Base-by-base conservation (phyloP, 306 rosid genomes). In the Dryas drummondii region DNA sequence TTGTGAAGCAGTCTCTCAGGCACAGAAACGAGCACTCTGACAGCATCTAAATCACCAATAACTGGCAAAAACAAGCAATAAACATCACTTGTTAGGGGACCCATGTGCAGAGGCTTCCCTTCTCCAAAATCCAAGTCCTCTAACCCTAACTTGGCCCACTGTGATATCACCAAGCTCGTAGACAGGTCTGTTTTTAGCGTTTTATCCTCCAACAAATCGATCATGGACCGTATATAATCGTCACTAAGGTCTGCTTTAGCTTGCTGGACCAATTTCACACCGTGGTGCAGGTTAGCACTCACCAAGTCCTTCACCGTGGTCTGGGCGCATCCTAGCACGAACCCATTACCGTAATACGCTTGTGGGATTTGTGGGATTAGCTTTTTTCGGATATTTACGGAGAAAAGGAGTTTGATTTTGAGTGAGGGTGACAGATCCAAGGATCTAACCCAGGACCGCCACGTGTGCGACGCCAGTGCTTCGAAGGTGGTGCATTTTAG, bases 21-120 rank as follows among this genome's bases (percentile, higher is more conserved):
- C 51, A 91, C 75, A 19, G 98, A 93, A 40, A 93, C 86, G 1
- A 81, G 86, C 68, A 91, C 97, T 76, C 89, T 85, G 58, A 91
- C 87, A 6, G 90, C 85, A 3, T 84, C 53, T 32, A 19, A 42
- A 37, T 88, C 91, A 0, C 87, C 92, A 7, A 41, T 14, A 3
- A 89, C 96, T 0, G 98, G 98, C 58, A 93, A 84, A 84, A 93
- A 89, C 76, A 91, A 75, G 81, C 98, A 93, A 86, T 91, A 93
- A 72, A 93, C 79, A 46, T 84, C 97, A 64, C 98, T 89, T 0
- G 91, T 72, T 1, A 93, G 45, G 17, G 98, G 84, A 8, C 98
- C 98, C 96, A 93, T 88, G 2, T 87, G 86, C 13, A 89, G 5
- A 2, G 97, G 80, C 71, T 86, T 89, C 37, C 97, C 98, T 69